These are phyloP conservation scores for Galeopsis tetrahit DNA, from an alignment of 257 asterid species.

Conservation along the genomic window DNA sequence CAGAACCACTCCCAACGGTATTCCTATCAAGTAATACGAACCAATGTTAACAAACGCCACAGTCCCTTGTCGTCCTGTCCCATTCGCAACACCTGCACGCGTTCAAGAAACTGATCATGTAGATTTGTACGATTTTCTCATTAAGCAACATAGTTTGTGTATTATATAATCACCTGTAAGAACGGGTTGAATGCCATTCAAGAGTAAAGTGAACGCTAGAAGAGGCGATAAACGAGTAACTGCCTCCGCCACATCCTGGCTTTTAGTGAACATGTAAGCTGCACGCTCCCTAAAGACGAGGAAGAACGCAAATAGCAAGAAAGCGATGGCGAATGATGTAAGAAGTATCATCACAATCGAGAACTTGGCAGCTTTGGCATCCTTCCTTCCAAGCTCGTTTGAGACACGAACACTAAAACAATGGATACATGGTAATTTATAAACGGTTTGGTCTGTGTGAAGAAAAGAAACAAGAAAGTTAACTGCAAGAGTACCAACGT, in stretches of 20 bases:
- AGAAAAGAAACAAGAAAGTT: neutral
- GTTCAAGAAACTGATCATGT: neutral
- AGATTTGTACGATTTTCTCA: neutral
- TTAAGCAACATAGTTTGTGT: neutral
- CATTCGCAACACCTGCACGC: slow-evolving; percentile 47
- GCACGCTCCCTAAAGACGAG: slow-evolving; percentile 45
- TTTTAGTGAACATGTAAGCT: slow-evolving; percentile 56
- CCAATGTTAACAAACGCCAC: slow-evolving; percentile 52
- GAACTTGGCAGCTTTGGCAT: slow-evolving; percentile 52
- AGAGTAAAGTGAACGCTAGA: slow-evolving; percentile 56
- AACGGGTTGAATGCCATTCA: slow-evolving; percentile 63
- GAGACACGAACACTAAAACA: slow-evolving; percentile 61
- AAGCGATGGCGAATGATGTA: slow-evolving; percentile 47
- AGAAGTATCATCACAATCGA: slow-evolving; percentile 43
- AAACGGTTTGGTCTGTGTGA: neutral
- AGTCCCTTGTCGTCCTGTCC: slow-evolving; percentile 51
- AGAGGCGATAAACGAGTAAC: slow-evolving; percentile 57
- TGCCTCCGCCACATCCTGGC: slow-evolving; percentile 37
- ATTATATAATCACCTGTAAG: slow-evolving; percentile 46
- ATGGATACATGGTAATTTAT: too few relatives aligned
- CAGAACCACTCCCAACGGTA: slow-evolving; percentile 45
- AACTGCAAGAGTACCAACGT: slow-evolving; percentile 39
- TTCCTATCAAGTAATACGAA: slow-evolving; percentile 52
- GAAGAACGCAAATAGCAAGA: slow-evolving; percentile 47
- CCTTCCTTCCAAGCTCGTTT: slow-evolving; percentile 68